Base-by-base conservation (phyloP, 2,329 filamentous ascomycete genomes). In the Plectosphaerella plurivora region DNA sequence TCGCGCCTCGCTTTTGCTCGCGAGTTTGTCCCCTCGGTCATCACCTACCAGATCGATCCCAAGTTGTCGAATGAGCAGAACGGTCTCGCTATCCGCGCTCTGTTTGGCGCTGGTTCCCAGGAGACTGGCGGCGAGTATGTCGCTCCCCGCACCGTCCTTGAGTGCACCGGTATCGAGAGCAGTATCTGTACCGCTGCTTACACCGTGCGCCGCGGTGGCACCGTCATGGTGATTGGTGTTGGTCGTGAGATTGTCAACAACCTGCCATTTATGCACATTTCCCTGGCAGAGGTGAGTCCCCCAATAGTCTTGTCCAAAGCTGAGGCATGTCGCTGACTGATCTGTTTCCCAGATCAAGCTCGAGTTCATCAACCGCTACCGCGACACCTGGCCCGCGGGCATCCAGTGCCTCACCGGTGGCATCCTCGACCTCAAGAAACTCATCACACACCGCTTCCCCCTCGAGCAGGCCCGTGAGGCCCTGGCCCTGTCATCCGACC, bases 311-410 rank as follows among this genome's bases (percentile, higher is more conserved):
- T 7, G n/a, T 3, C 2, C 7, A 7, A 8, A 33, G 2, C 28
- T 15, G 14, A 48, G 15, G 16, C 33, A 36, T 12, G 9, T 12
- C 3, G 20, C 11, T 18, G 20, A 22, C 45, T 55, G 48, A 57
- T 50, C 4, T 22, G 22, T 22, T 22, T 14, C 1, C 5, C 39
- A 83, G 79, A 86, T 88, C 57, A 76, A 87, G 58, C 71, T 89
- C 24, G 81, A 78, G 37, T 89, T 89, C 68, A 88, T 88, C 63
- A 88, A 89, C 64, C 75, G 86, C 8, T 89, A 88, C 63, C 74
- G 78, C 41, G 83, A 88, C 60, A 88, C 84, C 0, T 89, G 86
- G 85, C 84, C 85, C 0, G 76, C 79, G 0, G 86, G 82, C 0
- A 84, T 89, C 35, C 73, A 79, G 7, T 81, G 79, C 47, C 62